These are phyloP conservation scores for Cryptococcus hybrid DNA, from an alignment of 1,284 basidiomycete genomes.

Conservation along the genomic window DNA sequence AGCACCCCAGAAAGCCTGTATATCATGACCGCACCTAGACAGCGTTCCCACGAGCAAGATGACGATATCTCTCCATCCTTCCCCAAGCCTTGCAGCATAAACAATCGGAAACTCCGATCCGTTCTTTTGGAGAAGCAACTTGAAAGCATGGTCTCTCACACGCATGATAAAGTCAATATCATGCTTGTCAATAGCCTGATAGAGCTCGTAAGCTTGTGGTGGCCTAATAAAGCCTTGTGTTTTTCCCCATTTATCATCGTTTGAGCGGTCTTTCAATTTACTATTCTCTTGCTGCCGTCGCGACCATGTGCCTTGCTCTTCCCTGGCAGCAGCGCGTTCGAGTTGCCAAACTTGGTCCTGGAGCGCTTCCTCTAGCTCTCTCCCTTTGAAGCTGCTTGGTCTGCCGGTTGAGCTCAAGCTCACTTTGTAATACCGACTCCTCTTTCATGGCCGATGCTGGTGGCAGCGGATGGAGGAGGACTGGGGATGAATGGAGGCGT, in stretches of 20 bases:
- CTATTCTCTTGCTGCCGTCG: conserved; percentile 8
- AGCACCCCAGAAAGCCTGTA: neutral
- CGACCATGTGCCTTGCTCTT: conserved; percentile 31
- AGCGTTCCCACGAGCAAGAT: conserved; percentile 47
- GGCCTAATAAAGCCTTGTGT: conserved; percentile 36
- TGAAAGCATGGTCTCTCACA: conserved; percentile 48
- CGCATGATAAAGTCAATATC: conserved; percentile 50
- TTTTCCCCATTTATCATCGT: conserved; percentile 6
- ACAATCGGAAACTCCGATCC: conserved; percentile 49
- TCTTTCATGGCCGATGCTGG: conserved; percentile 20
- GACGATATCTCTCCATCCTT: conserved; percentile 44
- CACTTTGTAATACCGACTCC: conserved; percentile 33
- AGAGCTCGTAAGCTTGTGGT: conserved; percentile 50
- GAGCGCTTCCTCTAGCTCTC: conserved; percentile 44
- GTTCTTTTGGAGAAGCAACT: conserved; percentile 46
- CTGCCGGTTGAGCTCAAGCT: conserved; percentile 45
- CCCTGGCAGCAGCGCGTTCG: conserved; percentile 28
- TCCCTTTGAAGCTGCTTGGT: conserved; percentile 28
- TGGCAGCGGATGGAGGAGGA: conserved; percentile 41
- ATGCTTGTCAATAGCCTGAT: conserved; percentile 48
- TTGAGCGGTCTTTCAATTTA: conserved; percentile 11
- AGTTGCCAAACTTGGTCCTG: conserved; percentile 39
- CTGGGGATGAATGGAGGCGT: conserved; percentile 27
- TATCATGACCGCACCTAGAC: conserved; percentile 32
- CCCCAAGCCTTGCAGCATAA: conserved; percentile 46